A percentile compares a stretch with the other conserved stretches of the same genome.
Conservation (phyloP, 208 protist species). For the Crithidia thermophila region DNA sequence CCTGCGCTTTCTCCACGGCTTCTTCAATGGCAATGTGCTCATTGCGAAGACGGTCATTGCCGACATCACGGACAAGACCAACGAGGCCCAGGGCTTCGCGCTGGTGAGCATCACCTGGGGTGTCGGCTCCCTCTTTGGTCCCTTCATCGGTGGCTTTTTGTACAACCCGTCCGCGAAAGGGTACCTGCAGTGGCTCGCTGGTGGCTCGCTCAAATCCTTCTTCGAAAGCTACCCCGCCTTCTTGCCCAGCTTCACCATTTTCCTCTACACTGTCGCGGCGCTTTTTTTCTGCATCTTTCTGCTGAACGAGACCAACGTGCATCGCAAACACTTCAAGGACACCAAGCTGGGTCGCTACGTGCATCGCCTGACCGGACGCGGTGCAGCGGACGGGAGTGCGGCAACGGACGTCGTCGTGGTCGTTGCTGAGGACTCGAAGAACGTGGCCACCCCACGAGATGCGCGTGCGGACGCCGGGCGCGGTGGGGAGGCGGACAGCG, state of each 20-base stretch:
- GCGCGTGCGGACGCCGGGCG: no score
- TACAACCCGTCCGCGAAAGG: constrained; percentile 59
- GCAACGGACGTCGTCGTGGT: not conserved
- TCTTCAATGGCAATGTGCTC: constrained; percentile 70
- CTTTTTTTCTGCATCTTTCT: constrained; percentile 42
- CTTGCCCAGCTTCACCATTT: constrained; percentile 48
- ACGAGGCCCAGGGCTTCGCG: constrained; percentile 91
- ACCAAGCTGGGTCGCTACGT: constrained; percentile 9
- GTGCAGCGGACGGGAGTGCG: not conserved
- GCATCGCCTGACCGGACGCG: not conserved
- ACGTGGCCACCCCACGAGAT: no score
- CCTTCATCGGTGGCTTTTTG: constrained; percentile 67
- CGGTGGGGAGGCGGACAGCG: no score
- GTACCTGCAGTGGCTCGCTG: constrained; percentile 31
- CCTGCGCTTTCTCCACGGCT: constrained; percentile 70
- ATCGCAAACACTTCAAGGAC: constrained; percentile 17
- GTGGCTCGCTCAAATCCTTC: constrained; percentile 37
- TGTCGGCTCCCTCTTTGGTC: constrained; percentile 61
- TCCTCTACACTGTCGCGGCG: constrained; percentile 42
- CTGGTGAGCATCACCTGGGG: constrained; percentile 93
- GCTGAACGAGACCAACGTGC: constrained; percentile 50
- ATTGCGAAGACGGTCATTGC: constrained; percentile 75
- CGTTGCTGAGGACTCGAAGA: no score
- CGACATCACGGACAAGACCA: constrained; percentile 73
- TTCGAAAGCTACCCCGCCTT: constrained; percentile 52